Base-by-base conservation (phyloP, 2,329 filamentous ascomycete species). In the Elsinoe necatrix region DNA sequence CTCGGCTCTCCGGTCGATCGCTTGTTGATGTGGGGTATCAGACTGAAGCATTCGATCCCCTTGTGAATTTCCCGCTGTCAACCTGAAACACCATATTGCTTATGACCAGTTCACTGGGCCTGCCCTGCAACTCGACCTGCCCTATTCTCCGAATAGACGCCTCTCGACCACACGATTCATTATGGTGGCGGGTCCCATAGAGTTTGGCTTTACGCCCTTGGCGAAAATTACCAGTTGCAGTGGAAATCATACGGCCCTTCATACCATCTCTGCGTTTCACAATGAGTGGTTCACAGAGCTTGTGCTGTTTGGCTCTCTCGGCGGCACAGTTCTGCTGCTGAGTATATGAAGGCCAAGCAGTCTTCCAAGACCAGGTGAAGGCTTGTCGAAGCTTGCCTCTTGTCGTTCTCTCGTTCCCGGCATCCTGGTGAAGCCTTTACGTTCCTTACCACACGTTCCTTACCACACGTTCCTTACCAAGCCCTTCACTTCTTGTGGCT, bases 371-470 rank as follows among this genome's bases (percentile, higher is more conserved):
- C 45, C 23, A 34, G 27, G 45, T 31, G 23, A 31, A 31, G 34
- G 45, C 45, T 50, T 50, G 23, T 50, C 39, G 39, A 43, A 43
- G 45, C 45, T 50, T 50, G 45, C 27, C 45, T 50, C 27, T 34
- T 29, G 23, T 50, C 27, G 45, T 50, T 31, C 21, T 34, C 45
- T 50, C 23, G 23, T 50, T 50, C 45, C 45, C 45, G 45, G 45
- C 45, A 50, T 50, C 45, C 45, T 31, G 45, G 45, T 50, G 45
- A 50, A 50, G 45, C 45, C 45, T 31, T 50, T 34, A 50, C 45
- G 27, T 50, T 50, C 45, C 45, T 50, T 50, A 50, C 45, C 45
- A 50, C 25, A 50, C 45, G 45, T 31, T 50, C 45, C 45, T 50
- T 50, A 50, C 23, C 45, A 50, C 25, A 50, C 45, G 45, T 31